A percentile compares a stretch with the other conserved stretches of the same genome.
Evolutionary conservation across 164 flowering plant species (phyloP).

Genomic region (Echeveria elegans): DNA sequence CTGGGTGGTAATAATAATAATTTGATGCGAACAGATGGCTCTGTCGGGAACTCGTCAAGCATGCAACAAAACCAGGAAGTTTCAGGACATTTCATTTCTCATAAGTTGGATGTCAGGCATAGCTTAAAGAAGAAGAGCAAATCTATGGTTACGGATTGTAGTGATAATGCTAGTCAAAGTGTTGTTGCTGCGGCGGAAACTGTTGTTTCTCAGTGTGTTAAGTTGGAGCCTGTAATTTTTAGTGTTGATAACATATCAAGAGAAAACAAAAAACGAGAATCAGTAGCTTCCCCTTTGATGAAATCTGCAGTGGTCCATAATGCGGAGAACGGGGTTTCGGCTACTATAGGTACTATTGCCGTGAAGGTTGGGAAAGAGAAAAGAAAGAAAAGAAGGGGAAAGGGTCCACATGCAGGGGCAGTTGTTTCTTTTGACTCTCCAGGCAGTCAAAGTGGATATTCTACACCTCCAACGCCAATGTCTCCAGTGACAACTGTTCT

Average conservation of each 20-base stretch:
- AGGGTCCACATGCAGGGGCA: conserved; percentile 29
- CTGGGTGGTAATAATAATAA: conserved; percentile 24
- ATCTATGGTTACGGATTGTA: conserved; percentile 16
- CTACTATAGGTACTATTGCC: conserved; percentile 32
- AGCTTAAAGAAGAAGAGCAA: conserved; percentile 7
- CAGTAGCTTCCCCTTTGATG: conserved; percentile 12
- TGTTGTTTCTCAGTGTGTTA: conserved; percentile 14
- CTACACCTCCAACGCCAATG: conserved; percentile 84
- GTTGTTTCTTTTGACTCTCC: conserved; percentile 46
- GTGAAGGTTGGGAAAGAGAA: conserved; percentile 47
- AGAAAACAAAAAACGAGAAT: conserved; percentile 16
- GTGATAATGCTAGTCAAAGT: conserved; percentile 20
- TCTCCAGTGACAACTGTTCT: conserved; percentile 48
- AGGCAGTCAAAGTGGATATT: conserved; percentile 92
- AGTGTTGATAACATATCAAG: conserved; percentile 5
- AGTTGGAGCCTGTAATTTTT: conserved; percentile 9
- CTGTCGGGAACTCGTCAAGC: neutral
- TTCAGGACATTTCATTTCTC: neutral
- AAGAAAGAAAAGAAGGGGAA: conserved; percentile 45
- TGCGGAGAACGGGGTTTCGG: conserved; percentile 21
- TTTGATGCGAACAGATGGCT: neutral
- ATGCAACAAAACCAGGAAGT: neutral
- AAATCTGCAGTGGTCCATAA: conserved; percentile 22
- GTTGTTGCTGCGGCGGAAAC: conserved; percentile 15
- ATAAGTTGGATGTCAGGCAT: neutral